Evolutionary conservation across 1,139 yeast genomes (phyloP), one percentile per base, ranked within the genome.

Genomic region (Lodderomyces parapsilosis): DNA sequence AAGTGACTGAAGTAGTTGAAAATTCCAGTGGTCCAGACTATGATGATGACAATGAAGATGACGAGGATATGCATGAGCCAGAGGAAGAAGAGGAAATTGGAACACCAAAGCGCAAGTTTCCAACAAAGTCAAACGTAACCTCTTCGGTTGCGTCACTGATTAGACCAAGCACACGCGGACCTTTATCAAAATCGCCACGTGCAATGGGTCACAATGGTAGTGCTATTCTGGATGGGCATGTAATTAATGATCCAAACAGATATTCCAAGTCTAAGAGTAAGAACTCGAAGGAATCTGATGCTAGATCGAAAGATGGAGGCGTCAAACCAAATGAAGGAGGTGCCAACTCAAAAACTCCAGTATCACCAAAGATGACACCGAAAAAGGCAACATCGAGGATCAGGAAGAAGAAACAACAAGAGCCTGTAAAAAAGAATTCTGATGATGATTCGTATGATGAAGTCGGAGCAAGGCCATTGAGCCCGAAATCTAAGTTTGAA

Each of bases 31-130:
- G 19, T 3, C 19, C 33, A 15, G 33, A 30, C 4, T 10, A 30
- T 30, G 33, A 30, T 10, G 33, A 30, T 9, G 33, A 30, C 15
- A 4, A 30, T 30, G 35, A 31, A 5, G 23, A 31, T 36, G 31
- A 36, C 5, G 18, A 11, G 6, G 22, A 11, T 4, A 24, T 3
- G 17, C 30, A 20, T 17, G 34, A 19, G 13, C 13, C 11, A 36
- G 18, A 37, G 8, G 40, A 37, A 24, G 40, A 27, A 20, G 40
- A 37, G 34, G 24, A 37, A 3, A 19, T 30, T 7, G 15, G n/a
- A 7, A 13, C 31, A 10, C 28, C 32, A 10, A 24, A 36, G 14
- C 20, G 15, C 11, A 15, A 8, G 10, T 5, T 18, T 14, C 13
- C 17, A 11, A 19, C 38, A 24, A 24, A 15, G 10, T 13, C 30